phyloP scores from a whole-genome alignment of 306 rosid genomes.

The Corylus heterophylla region DNA sequence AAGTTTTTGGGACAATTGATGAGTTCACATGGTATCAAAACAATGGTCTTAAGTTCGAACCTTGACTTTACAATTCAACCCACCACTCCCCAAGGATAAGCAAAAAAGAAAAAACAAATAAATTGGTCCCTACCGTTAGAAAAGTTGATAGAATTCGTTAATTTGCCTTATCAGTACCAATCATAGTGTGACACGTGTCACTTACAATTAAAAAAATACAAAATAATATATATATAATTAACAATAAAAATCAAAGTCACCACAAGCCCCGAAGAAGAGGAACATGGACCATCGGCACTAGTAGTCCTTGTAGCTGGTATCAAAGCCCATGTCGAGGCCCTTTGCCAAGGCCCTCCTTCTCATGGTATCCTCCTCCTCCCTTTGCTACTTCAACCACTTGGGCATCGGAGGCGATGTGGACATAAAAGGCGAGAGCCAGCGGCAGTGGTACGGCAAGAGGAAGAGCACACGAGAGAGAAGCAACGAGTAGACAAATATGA shows the following conservation, averaged over 20 bases:
- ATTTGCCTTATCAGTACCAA: too few species aligned
- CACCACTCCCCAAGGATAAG: too few species aligned
- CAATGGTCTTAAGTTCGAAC: too few species aligned
- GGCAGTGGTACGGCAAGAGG: conserved; percentile 59
- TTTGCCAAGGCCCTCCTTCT: conserved; percentile 79
- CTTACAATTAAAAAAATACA: too few species aligned
- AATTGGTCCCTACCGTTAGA: too few species aligned
- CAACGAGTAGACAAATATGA: conserved; percentile 59
- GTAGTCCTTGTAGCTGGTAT: conserved; percentile 30
- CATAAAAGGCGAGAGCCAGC: background rate
- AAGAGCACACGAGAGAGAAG: conserved; percentile 55
- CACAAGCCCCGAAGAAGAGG: conserved; percentile 60
- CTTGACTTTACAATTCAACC: too few species aligned
- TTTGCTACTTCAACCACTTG: conserved; percentile 48
- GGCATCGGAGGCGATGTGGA: conserved; percentile 37
- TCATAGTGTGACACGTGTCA: too few species aligned
- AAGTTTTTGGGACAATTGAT: too few species aligned
- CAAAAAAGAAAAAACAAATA: too few species aligned
- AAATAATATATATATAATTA: too few species aligned
- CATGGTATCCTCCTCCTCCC: conserved; percentile 80
- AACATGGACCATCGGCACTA: conserved; percentile 58
- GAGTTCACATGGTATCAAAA: too few species aligned
- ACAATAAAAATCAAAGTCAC: conserved; percentile 29
- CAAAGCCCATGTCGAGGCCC: conserved; percentile 51
- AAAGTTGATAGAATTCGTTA: too few species aligned